A percentile compares a stretch with the other conserved stretches of the same genome.
Conservation (phyloP, 306 rosid genomes). For the Cercis canadensis region DNA sequence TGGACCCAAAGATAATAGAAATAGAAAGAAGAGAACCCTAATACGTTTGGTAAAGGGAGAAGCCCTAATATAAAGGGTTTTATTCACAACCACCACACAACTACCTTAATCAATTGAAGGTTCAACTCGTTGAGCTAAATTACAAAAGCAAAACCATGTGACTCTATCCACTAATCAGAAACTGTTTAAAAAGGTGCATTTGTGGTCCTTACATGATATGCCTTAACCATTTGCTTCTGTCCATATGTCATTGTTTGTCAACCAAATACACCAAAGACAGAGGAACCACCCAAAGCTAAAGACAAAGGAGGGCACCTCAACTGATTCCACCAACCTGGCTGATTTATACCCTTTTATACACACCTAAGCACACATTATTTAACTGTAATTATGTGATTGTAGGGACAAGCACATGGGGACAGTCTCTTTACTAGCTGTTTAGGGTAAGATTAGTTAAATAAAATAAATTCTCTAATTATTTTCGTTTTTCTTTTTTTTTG, state of each 20-base stretch:
- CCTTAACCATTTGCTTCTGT: constrained; percentile 50
- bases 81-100: constrained; percentile 51
- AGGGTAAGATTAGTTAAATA: neutral
- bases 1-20: constrained; percentile 31
- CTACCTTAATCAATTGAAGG: constrained; percentile 48
- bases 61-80: constrained; percentile 36
- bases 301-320: constrained; percentile 69
- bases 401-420: constrained; percentile 66
- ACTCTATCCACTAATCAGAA: constrained; percentile 44
- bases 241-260: constrained; percentile 63
- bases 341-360: constrained; percentile 40
- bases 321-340: constrained; percentile 72
- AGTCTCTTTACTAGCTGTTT: constrained; percentile 40
- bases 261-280: constrained; percentile 63
- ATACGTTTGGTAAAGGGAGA: constrained; percentile 45
- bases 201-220: constrained; percentile 58
- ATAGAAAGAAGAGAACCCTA: constrained; percentile 39
- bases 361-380: constrained; percentile 35
- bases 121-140: constrained; percentile 34
- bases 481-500: too few relatives aligned
- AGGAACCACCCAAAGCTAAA: constrained; percentile 74
- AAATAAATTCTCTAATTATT: too few relatives aligned
- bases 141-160: constrained; percentile 65
- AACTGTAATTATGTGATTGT: constrained; percentile 44
- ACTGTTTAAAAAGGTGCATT: constrained; percentile 31